phyloP scores from a whole-genome alignment of 139 green algal genomes.

The Nannochloris sp. region DNA sequence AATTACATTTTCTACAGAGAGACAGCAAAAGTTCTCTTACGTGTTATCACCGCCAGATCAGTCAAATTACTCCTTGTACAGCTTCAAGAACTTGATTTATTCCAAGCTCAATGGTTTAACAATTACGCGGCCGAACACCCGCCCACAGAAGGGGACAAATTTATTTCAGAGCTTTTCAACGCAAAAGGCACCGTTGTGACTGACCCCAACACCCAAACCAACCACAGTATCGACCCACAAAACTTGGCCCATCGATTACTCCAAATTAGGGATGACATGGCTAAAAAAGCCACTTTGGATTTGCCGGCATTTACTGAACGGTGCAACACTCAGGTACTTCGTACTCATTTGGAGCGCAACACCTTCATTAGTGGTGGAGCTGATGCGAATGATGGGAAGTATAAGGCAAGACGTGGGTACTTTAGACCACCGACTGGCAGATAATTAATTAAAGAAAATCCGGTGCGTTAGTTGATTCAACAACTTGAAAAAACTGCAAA shows the following conservation, averaged over 20 bases:
- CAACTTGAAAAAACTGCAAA: too few species aligned
- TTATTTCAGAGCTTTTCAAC: conserved; percentile 23
- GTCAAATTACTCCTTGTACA: conserved; percentile 12
- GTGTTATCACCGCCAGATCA: conserved; percentile 23
- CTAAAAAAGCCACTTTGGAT: conserved; percentile 18
- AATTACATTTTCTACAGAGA: conserved; percentile 8
- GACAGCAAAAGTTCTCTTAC: conserved; percentile 15
- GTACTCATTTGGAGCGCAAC: conserved; percentile 7
- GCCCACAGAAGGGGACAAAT: conserved; percentile 23
- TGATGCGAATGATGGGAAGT: background rate
- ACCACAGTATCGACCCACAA: conserved; percentile 22
- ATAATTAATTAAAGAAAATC: too few species aligned
- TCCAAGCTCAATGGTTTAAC: conserved; percentile 26
- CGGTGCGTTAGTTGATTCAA: too few species aligned
- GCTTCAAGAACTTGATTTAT: conserved; percentile 25
- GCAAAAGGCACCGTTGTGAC: background rate
- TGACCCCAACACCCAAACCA: conserved; percentile 3
- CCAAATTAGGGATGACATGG: conserved; percentile 20
- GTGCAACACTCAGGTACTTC: conserved; percentile 19
- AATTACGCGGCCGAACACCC: conserved; percentile 23
- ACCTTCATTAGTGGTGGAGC: background rate
- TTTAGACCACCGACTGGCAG: too few species aligned
- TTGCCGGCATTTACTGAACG: conserved; percentile 28
- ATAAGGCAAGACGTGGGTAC: conserved; percentile 21
- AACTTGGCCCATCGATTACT: conserved; percentile 29